phyloP scores from a whole-genome alignment of 2,329 filamentous ascomycete species.

The Dendryphion nanum region DNA sequence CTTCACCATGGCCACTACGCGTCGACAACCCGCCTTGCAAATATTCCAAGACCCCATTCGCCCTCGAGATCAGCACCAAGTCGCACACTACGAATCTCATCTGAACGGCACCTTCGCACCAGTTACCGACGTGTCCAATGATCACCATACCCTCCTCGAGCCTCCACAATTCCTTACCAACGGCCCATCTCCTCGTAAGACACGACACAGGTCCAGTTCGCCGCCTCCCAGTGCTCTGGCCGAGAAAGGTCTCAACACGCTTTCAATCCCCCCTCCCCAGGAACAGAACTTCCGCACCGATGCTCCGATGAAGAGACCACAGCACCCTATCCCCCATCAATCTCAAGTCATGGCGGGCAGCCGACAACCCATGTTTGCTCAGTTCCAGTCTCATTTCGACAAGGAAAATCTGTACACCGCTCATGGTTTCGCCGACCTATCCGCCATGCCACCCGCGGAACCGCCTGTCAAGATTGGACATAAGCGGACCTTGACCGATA shows the following conservation, averaged over 20 bases:
- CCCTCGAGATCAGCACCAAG: constrained; percentile 40
- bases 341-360: constrained; percentile 45
- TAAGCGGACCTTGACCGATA: constrained; percentile 68
- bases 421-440: constrained; percentile 36
- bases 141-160: constrained; percentile 66
- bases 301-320: constrained; percentile 64
- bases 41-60: constrained; percentile 57
- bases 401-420: constrained; percentile 50
- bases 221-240: constrained; percentile 58
- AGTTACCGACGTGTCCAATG: constrained; percentile 48
- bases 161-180: constrained; percentile 54
- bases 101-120: constrained; percentile 48
- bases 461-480: constrained; percentile 31
- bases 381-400: constrained; percentile 48
- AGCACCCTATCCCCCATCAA: constrained; percentile 47
- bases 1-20: constrained; percentile 54
- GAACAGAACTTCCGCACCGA: constrained; percentile 59
- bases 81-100: constrained; percentile 51
- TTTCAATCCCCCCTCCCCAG: constrained; percentile 65
- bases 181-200: constrained; percentile 69
- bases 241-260: constrained; percentile 64
- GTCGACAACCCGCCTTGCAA: constrained; percentile 55
- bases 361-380: constrained; percentile 55
- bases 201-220: constrained; percentile 56
- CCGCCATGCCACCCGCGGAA: constrained; percentile 23